These are phyloP conservation scores for Lentinula raphanica DNA, from an alignment of 768 basidiomycete genomes.

Conservation along the genomic window DNA sequence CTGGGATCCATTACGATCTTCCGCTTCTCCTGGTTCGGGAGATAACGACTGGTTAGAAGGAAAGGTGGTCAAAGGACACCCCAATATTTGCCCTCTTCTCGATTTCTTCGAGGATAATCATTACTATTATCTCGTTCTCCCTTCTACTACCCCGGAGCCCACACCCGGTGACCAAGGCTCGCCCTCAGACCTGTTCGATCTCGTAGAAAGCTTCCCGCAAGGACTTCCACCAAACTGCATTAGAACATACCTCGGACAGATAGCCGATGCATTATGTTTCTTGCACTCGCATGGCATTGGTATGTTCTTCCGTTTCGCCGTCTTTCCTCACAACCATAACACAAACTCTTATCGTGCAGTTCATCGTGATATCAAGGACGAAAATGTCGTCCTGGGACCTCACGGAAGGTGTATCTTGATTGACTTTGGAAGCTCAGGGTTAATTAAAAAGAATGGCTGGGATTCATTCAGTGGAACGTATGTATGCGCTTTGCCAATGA, in stretches of 20 bases:
- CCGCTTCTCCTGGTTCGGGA: constrained; percentile 10
- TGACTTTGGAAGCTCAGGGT: constrained; percentile 92
- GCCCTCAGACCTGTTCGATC: constrained; percentile 87
- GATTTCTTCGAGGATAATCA: constrained; percentile 97
- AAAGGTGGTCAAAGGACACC: constrained; percentile 78
- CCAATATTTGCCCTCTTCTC: constrained; percentile 89
- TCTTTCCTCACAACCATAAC: constrained; percentile 4
- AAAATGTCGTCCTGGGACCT: constrained; percentile 85
- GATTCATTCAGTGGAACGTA: constrained; percentile 92
- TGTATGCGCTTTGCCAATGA: constrained; percentile 29
- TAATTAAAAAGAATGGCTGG: constrained; percentile 81
- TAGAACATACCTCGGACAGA: constrained; percentile 86
- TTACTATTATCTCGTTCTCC: constrained; percentile 92
- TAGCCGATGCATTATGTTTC: constrained; percentile 87
- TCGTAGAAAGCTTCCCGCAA: constrained; percentile 84
- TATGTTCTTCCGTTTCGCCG: constrained; percentile 26
- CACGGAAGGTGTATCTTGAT: constrained; percentile 85
- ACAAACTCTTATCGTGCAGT: constrained; percentile 38
- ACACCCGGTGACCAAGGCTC: constrained; percentile 46
- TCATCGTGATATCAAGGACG: constrained; percentile 97
- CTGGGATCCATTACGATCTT: constrained; percentile 70
- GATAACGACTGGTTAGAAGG: constrained; percentile 62
- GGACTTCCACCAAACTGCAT: constrained; percentile 74
- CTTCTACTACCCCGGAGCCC: constrained; percentile 63
- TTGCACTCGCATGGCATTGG: constrained; percentile 90